These are phyloP conservation scores for Mortierella sp. DNA, from an alignment of 371 early-diverging fungal species.

Conservation along the genomic window DNA sequence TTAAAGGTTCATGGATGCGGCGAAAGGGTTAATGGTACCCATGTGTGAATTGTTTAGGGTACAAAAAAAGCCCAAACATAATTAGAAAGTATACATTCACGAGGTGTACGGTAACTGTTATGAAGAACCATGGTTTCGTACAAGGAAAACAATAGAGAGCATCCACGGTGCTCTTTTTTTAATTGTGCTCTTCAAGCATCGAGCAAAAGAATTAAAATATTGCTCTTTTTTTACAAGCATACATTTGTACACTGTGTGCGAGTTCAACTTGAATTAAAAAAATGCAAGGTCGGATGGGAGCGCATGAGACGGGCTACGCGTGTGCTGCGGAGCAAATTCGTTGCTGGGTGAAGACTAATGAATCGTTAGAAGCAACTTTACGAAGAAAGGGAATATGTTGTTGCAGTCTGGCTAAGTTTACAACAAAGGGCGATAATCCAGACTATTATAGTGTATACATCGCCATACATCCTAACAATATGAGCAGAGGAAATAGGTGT, in stretches of 20 bases:
- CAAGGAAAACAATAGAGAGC: constrained; percentile 10
- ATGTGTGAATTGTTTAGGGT: too few species aligned
- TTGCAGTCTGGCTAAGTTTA: not conserved
- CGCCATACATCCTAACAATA: not conserved
- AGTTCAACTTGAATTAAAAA: too few species aligned
- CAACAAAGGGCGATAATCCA: not conserved
- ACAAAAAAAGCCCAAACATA: not conserved
- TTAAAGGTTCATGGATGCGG: not conserved
- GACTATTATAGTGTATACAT: not conserved
- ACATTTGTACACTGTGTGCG: not conserved
- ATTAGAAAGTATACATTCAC: not conserved
- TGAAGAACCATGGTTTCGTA: not conserved
- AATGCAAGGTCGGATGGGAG: not conserved
- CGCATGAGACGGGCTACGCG: not conserved
- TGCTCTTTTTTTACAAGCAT: constrained; percentile 1
- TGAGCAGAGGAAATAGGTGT: not conserved
- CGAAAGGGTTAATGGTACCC: not conserved
- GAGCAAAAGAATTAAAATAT: not conserved
- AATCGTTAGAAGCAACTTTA: not conserved
- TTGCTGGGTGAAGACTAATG: not conserved
- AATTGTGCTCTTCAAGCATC: constrained; percentile 5
- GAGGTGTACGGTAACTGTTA: not conserved
- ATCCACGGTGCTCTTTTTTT: constrained; percentile 12
- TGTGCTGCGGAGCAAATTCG: constrained; percentile 14
- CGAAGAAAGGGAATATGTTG: not conserved